Evolutionary conservation across 257 asterid genomes (phyloP), one percentile per base, ranked within the genome.

Genomic region (Solanum medicagineum): DNA sequence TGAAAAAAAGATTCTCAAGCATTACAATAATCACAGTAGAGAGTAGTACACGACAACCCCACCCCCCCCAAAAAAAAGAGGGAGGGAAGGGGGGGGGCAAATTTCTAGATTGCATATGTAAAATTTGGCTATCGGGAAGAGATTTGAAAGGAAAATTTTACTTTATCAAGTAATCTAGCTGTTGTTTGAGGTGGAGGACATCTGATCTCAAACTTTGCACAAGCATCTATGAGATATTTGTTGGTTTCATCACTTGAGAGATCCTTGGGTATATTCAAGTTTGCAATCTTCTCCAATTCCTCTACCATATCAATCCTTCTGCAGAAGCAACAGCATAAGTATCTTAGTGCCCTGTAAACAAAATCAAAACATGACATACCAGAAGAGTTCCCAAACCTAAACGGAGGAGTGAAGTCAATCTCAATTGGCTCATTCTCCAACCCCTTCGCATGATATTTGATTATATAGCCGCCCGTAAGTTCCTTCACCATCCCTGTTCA

Each of bases 381-480:
- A 6, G 51, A 54, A 55, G 79, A 24, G 51, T 81, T 26, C 53
- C 22, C 68, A 49, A 60, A 96, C 99, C 99, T 95, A 93, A 96
- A 96, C 26, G 99, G 98, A 84, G 99, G 98, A 54, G 99, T 94
- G 63, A 96, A 96, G 89, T 96, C 98, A n/a, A 96, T 96, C 90
- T 92, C 97, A 86, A 95, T 90, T 17, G 98, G 97, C 17, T 95
- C 99, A 3, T 85, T 84, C 51, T 91, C 96, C 74, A 68, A 86
- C 20, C 98, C 98, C 86, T 95, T 93, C n/a, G 98, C 96, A 85
- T 96, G 99, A 80, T 92, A 96, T 86, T 92, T 91, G 29, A 96
- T 93, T 90, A 83, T 90, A 88, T 92, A 94, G 81, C 98, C 94
- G 81, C 99, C 99, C 2, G 99, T 92, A 55, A 95, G 94, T 85